phyloP scores from a whole-genome alignment of 106 monocot genomes.

The Cymbidium sinense region DNA sequence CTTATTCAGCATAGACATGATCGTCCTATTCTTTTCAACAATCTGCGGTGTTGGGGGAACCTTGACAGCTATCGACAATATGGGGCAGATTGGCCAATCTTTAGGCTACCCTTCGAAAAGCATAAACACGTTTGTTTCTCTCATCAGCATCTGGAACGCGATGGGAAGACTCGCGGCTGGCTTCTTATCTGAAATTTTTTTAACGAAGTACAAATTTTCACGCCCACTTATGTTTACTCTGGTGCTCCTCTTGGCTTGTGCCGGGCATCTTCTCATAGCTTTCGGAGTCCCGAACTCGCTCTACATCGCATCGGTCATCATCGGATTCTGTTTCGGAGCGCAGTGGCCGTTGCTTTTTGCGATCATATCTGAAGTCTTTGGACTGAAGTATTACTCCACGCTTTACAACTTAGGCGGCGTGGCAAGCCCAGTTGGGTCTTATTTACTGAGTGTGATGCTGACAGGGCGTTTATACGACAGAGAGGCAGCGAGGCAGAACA shows the following conservation, averaged over 20 bases:
- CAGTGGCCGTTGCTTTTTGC: constrained; percentile 63
- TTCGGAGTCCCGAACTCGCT: constrained; percentile 49
- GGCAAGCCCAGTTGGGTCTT: constrained; percentile 65
- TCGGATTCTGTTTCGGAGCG: constrained; percentile 79
- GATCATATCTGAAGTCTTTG: constrained; percentile 83
- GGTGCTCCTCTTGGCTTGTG: constrained; percentile 47
- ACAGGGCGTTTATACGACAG: constrained; percentile 59
- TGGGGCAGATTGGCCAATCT: constrained; percentile 82
- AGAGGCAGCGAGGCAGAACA: constrained; percentile 48
- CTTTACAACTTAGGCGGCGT: constrained; percentile 64
- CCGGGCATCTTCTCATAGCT: constrained; percentile 63
- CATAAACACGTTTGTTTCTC: constrained; percentile 68
- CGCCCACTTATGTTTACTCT: constrained; percentile 44
- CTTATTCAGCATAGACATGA: constrained; percentile 64
- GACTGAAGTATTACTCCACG: constrained; percentile 78
- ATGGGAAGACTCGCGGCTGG: constrained; percentile 52
- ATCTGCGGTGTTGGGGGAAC: constrained; percentile 75
- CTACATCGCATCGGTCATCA: constrained; percentile 62
- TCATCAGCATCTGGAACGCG: constrained; percentile 88
- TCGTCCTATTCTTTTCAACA: constrained; percentile 48
- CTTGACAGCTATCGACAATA: constrained; percentile 82
- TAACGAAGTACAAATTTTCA: constrained; percentile 46
- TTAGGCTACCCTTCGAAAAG: constrained; percentile 47
- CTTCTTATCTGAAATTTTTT: constrained; percentile 57
- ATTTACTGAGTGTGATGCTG: constrained; percentile 55